Conservation (phyloP, 2,329 filamentous ascomycete genomes). For the Ascochyta fabae region DNA sequence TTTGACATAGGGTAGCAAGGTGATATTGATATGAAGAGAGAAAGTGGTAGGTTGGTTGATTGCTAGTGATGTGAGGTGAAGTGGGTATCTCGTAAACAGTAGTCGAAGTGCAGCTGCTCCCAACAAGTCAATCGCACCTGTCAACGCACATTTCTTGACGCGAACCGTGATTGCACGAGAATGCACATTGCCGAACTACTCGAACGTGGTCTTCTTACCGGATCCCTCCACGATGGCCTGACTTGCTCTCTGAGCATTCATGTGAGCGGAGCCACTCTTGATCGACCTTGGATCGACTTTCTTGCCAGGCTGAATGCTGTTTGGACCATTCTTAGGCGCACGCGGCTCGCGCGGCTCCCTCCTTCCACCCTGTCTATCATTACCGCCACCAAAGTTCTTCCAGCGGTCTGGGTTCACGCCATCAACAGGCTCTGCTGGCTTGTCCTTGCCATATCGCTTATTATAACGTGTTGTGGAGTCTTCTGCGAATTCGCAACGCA, state of each 20-base stretch:
- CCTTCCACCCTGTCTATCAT: conserved; percentile 33
- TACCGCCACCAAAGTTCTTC: conserved; percentile 39
- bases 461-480: conserved; percentile 88
- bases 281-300: conserved; percentile 55
- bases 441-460: conserved; percentile 87
- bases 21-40: background rate
- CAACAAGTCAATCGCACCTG: conserved; percentile 2
- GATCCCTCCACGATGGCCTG: conserved; percentile 79
- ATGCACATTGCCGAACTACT: conserved; percentile 46
- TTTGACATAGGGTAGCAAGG: conserved; percentile 14
- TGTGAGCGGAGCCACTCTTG: conserved; percentile 52
- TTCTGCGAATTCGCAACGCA: conserved; percentile 93
- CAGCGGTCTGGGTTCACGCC: conserved; percentile 45
- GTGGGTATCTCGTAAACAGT: conserved; percentile 15
- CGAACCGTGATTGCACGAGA: background rate
- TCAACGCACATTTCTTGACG: background rate
- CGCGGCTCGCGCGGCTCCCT: conserved; percentile 38
- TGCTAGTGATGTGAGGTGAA: conserved; percentile 1
- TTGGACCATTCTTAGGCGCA: conserved; percentile 17
- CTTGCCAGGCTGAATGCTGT: conserved; percentile 22
- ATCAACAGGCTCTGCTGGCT: conserved; percentile 38
- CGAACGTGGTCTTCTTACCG: conserved; percentile 84
- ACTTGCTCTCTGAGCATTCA: conserved; percentile 67
- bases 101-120: conserved; percentile 5
- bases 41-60: conserved; percentile 5